Percentiles rank a stretch among this genome's conserved stretches.
Evolutionary conservation across 352 stramenopile species (phyloP).

Genomic region (Blastocystis sp.): DNA sequence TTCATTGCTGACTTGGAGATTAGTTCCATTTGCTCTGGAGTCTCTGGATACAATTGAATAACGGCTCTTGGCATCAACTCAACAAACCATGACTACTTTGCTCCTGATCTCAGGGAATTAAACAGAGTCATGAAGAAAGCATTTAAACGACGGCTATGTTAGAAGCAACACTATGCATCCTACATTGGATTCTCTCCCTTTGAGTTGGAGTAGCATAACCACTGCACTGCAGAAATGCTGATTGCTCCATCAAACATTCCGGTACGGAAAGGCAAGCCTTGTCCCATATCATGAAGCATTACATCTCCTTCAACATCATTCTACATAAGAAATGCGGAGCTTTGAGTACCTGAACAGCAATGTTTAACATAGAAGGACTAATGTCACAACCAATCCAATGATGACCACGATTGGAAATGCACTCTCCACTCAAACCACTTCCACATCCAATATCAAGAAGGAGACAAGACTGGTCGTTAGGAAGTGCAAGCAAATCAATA

Average conservation of each 20-base stretch:
- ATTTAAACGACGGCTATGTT: conserved; percentile 49
- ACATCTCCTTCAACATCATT: conserved; percentile 69
- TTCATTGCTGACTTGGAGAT: conserved; percentile 80
- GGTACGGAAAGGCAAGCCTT: conserved; percentile 89
- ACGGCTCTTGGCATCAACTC: conserved; percentile 74
- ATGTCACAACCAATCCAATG: conserved; percentile 96
- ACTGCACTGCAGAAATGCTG: conserved; percentile 98
- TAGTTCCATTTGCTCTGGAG: conserved; percentile 82
- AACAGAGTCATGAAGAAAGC: conserved; percentile 68
- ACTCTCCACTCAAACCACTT: conserved; percentile 84
- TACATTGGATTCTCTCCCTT: conserved; percentile 85
- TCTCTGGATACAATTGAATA: conserved; percentile 96
- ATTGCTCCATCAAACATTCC: conserved; percentile 96
- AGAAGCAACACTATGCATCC: conserved; percentile 88
- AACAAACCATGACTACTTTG: not conserved
- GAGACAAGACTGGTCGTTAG: conserved; percentile 75
- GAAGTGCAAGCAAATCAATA: conserved; percentile 91
- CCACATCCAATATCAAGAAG: conserved; percentile 93
- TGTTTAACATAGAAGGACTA: conserved; percentile 91
- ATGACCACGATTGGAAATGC: conserved; percentile 77
- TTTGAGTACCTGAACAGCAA: conserved; percentile 84
- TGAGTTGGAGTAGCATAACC: conserved; percentile 97
- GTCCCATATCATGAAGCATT: conserved; percentile 90
- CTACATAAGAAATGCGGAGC: conserved; percentile 48
- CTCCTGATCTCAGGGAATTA: conserved; percentile 69